A percentile compares a stretch with the other conserved stretches of the same genome.
phyloP scores from a whole-genome alignment of 169 alveolate genomes.

The Plasmodium vivax region DNA sequence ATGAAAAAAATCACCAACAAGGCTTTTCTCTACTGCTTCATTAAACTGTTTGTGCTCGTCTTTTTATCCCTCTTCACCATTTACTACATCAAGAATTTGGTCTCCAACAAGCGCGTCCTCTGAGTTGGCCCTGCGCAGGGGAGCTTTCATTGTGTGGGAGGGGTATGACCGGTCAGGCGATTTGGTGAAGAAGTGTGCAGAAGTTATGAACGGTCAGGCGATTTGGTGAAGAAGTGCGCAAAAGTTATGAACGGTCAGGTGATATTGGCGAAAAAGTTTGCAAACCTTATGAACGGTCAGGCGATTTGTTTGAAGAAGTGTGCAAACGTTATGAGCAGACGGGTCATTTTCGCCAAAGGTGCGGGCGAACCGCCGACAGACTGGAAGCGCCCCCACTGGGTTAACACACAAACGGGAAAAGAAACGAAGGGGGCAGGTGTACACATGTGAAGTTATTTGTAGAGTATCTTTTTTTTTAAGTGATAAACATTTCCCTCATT shows the following conservation, averaged over 20 bases:
- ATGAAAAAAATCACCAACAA: slow-evolving; percentile 70
- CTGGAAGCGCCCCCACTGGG: neutral
- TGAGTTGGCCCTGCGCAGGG: neutral
- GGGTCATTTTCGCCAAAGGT: neutral
- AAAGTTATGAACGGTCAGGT: neutral
- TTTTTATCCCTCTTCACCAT: slow-evolving; percentile 61
- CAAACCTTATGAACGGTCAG: neutral
- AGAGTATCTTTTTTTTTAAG: neutral
- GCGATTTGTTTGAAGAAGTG: neutral
- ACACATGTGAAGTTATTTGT: neutral
- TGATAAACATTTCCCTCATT: neutral
- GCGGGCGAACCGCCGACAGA: neutral
- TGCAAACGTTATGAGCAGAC: neutral
- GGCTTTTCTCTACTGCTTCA: slow-evolving; percentile 65
- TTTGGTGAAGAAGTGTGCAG: neutral
- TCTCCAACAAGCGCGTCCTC: slow-evolving; percentile 67
- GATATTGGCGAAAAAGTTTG: neutral
- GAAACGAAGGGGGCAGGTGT: neutral
- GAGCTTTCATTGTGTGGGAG: neutral
- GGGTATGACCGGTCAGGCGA: neutral
- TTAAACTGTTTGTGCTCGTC: slow-evolving; percentile 65
- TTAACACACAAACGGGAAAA: neutral
- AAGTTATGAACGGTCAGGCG: neutral
- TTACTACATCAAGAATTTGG: slow-evolving; percentile 64
- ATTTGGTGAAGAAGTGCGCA: neutral